These are phyloP conservation scores for Penicillium sp. DNA, from an alignment of 2,329 filamentous ascomycete species.

Conservation along the genomic window DNA sequence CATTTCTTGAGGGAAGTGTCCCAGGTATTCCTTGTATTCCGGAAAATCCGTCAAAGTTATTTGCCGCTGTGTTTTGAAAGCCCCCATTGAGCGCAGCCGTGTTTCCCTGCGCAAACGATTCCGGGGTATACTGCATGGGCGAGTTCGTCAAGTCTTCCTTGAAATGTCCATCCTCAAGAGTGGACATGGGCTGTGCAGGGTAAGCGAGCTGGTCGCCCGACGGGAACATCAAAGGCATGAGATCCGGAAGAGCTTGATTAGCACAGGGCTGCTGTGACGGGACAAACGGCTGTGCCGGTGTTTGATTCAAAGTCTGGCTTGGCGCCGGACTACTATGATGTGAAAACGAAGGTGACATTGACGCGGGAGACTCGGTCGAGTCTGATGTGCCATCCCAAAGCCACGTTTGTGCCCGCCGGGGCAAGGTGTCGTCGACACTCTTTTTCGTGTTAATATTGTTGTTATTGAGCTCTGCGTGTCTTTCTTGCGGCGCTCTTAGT, in stretches of 20 bases:
- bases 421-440: constrained; percentile 29
- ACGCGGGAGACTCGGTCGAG: constrained; percentile 27
- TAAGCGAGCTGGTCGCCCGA: constrained; percentile 50
- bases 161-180: constrained; percentile 41
- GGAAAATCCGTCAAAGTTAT: constrained; percentile 24
- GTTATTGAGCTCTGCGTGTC: constrained; percentile 18
- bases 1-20: constrained; percentile 4
- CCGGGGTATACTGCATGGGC: constrained; percentile 22
- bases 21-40: constrained; percentile 25
- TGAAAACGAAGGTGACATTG: constrained; percentile 25
- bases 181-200: constrained; percentile 47
- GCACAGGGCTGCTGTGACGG: constrained; percentile 33
- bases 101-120: constrained; percentile 17
- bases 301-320: constrained; percentile 18
- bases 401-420: constrained; percentile 11
- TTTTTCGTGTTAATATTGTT: constrained; percentile 17
- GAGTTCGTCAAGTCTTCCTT: constrained; percentile 24
- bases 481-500: constrained; percentile 18
- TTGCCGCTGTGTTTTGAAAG: not conserved
- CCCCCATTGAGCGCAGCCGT: constrained; percentile 12
- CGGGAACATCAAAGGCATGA: constrained; percentile 50
- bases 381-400: constrained; percentile 24
- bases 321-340: constrained; percentile 20
- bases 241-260: constrained; percentile 38
- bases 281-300: constrained; percentile 19